Evolutionary conservation across 2,329 filamentous ascomycete genomes (phyloP), one percentile per base, ranked within the genome.

Genomic region (Drechslera avenae): DNA sequence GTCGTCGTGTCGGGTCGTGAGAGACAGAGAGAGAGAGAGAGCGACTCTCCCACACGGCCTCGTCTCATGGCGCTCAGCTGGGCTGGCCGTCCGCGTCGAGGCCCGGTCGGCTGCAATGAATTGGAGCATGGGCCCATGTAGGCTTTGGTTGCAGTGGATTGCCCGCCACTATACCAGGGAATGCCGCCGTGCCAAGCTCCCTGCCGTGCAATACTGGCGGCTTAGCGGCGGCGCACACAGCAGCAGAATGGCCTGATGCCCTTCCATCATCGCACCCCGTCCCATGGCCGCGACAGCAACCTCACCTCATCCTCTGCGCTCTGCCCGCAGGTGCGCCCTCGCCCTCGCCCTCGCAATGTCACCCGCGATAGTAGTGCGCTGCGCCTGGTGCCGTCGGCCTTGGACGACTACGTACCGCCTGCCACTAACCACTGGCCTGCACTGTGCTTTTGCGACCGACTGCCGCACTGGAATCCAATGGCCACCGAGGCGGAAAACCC

Each of bases 401-500:
- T 28, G 26, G 10, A 10, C 4, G 8, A 28, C 46, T 51, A 14
- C 42, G 33, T 31, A 36, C 32, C 21, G 19, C 35, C 19, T 13
- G 1, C 37, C 31, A 19, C 41, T 36, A 30, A 32, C 35, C 46
- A 36, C 34, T 39, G 17, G 39, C 46, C 42, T 33, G 46, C 41
- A 50, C 51, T 33, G 28, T 44, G 47, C 52, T 48, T 46, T 39
- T 43, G 43, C 18, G 59, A 59, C 53, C 30, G 40, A 50, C 36
- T 23, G 37, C 34, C 35, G 28, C 17, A 6, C 44, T 57, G 59
- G 59, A 56, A 59, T 50, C 59, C 59, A 62, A 62, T 62, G 54
- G 47, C 59, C 59, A 34, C n/a, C 39, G 39, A 45, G 51, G 47
- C 47, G 59, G 59, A 48, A 41, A 36, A 42, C 30, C 45, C 48